A percentile compares a stretch with the other conserved stretches of the same genome.
Evolutionary conservation across 2,329 filamentous ascomycete species (phyloP).

Genomic region (Arachnopeziza araneosa): DNA sequence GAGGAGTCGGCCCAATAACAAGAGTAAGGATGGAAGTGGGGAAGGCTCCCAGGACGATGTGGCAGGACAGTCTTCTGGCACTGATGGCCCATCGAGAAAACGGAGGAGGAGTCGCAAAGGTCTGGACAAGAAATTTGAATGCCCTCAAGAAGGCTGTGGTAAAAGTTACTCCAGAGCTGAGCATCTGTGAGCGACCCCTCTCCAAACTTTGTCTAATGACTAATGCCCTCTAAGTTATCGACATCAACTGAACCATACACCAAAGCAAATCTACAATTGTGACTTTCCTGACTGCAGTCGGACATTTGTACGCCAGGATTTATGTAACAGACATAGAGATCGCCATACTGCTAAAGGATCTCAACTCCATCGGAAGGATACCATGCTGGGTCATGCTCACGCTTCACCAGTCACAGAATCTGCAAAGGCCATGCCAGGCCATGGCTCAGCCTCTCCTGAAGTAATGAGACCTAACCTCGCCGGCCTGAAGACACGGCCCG

Average conservation of each 20-base stretch:
- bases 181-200: conserved; percentile 64
- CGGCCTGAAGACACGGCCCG: conserved; percentile 22
- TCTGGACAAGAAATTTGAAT: conserved; percentile 77
- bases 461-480: conserved; percentile 23
- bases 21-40: conserved; percentile 21
- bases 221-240: conserved; percentile 52
- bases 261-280: conserved; percentile 92
- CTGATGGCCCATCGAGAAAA: conserved; percentile 39
- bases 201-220: conserved; percentile 5
- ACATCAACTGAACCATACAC: conserved; percentile 92
- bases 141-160: conserved; percentile 78
- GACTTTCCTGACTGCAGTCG: conserved; percentile 87
- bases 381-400: conserved; percentile 47
- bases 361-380: conserved; percentile 69
- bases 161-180: conserved; percentile 97
- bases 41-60: conserved; percentile 23
- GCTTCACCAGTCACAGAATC: conserved; percentile 31
- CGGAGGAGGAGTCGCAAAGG: conserved; percentile 70
- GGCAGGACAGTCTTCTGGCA: conserved; percentile 28
- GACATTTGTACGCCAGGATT: conserved; percentile 87
- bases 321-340: conserved; percentile 80
- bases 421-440: conserved; percentile 18
- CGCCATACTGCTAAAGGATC: conserved; percentile 76
- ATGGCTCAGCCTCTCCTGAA: conserved; percentile 29
- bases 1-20: conserved; percentile 23